Percentiles rank a stretch among this genome's conserved stretches.
These are phyloP conservation scores for Metschnikowia cubensis DNA, from an alignment of 805 yeast genomes.

Conservation along the genomic window DNA sequence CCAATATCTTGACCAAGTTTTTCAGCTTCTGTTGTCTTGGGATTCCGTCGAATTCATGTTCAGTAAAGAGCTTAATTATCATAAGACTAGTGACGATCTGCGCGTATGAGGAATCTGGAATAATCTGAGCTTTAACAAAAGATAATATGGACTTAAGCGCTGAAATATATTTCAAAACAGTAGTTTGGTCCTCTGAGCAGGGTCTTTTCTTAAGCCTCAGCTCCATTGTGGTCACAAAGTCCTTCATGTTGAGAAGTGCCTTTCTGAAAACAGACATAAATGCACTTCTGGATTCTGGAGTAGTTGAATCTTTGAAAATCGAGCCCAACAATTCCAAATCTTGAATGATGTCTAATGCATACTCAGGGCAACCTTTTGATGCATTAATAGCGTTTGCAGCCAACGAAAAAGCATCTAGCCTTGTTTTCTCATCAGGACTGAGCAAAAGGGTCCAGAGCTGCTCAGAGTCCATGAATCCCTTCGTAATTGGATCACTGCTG, in stretches of 20 bases:
- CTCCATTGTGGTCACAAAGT: slow-evolving; percentile 45
- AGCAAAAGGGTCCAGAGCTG: slow-evolving; percentile 38
- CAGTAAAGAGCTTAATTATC: slow-evolving; percentile 48
- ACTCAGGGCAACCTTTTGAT: slow-evolving; percentile 50
- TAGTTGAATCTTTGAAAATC: slow-evolving; percentile 8
- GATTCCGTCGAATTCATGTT: slow-evolving; percentile 23
- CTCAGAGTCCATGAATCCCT: slow-evolving; percentile 2
- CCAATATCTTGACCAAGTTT: slow-evolving; percentile 1
- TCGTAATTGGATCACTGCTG: slow-evolving; percentile 9
- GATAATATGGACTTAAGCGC: slow-evolving; percentile 43
- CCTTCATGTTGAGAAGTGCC: slow-evolving; percentile 62
- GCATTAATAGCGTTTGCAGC: slow-evolving; percentile 58
- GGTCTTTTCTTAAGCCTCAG: slow-evolving; percentile 8
- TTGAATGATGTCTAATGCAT: slow-evolving; percentile 42
- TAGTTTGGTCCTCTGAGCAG: slow-evolving; percentile 2
- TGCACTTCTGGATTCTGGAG: slow-evolving; percentile 57
- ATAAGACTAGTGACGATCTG: slow-evolving; percentile 27
- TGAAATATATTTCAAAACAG: background rate
- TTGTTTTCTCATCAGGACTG: slow-evolving; percentile 37
- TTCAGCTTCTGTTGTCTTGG: slow-evolving; percentile 4
- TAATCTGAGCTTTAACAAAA: slow-evolving; percentile 51
- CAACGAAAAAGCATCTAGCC: slow-evolving; percentile 58
- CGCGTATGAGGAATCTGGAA: slow-evolving; percentile 47
- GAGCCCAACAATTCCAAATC: slow-evolving; percentile 35
- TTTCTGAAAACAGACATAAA: slow-evolving; percentile 58